These are phyloP conservation scores for Yarrowia sp. DNA, from an alignment of 805 yeast genomes.

Conservation along the genomic window DNA sequence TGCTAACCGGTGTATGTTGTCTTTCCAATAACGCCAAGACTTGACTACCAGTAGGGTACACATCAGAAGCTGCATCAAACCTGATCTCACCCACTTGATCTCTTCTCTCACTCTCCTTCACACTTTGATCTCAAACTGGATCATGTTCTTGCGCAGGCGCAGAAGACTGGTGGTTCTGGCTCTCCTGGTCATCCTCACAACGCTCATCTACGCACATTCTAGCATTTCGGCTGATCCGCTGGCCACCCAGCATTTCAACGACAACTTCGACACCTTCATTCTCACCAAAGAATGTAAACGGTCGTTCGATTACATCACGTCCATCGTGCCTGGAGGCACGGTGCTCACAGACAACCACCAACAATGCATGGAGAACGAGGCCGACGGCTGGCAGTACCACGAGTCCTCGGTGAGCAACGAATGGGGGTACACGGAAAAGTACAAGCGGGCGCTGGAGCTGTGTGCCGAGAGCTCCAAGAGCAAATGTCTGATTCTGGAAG, in stretches of 20 bases:
- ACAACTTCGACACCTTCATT: conserved; percentile 29
- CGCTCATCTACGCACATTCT: conserved; percentile 13
- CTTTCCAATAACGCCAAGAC: too few species aligned
- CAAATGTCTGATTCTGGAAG: conserved; percentile 43
- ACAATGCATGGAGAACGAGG: conserved; percentile 2
- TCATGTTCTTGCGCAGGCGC: conserved; percentile 17
- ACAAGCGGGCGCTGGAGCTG: conserved; percentile 17
- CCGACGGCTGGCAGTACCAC: conserved; percentile 9
- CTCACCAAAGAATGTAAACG: conserved; percentile 32
- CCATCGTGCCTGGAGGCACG: not conserved
- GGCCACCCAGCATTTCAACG: conserved; percentile 8
- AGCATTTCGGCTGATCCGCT: conserved; percentile 21
- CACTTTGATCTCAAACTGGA: not conserved
- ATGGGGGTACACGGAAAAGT: conserved; percentile 30
- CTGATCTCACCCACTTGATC: not conserved
- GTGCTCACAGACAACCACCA: conserved; percentile 16
- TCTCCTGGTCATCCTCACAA: not conserved
- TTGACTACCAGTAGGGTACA: too few species aligned
- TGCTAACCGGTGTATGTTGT: too few species aligned
- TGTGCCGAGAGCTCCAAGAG: conserved; percentile 41
- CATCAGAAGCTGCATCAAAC: too few species aligned
- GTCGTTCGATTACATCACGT: conserved; percentile 25
- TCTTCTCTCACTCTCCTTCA: not conserved
- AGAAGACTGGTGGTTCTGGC: conserved; percentile 21
- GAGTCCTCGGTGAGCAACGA: not conserved